These are phyloP conservation scores for Fusarium goolgardi DNA, from an alignment of 2,329 filamentous ascomycete genomes.

Conservation along the genomic window DNA sequence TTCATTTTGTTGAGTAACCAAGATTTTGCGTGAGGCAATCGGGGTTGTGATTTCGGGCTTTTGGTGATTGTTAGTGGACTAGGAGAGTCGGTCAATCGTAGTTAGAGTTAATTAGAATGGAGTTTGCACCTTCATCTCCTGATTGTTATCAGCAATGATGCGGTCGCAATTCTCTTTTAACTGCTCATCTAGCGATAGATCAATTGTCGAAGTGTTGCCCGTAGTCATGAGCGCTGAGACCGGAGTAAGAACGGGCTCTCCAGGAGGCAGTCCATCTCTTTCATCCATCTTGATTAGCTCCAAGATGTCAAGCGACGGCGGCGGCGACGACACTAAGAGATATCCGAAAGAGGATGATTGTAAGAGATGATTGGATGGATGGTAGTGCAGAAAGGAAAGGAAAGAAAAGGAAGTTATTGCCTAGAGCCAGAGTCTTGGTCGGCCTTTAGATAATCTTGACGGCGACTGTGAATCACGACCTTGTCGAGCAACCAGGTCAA, in stretches of 20 bases:
- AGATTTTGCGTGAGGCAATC: background rate
- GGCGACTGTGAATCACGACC: slow-evolving; percentile 20
- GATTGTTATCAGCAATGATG: background rate
- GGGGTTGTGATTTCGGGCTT: background rate
- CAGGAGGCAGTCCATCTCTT: background rate
- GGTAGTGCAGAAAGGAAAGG: background rate
- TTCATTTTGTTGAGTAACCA: slow-evolving; percentile 12
- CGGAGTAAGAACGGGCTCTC: slow-evolving; percentile 9
- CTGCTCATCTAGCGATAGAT: background rate
- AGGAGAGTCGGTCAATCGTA: background rate
- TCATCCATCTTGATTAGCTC: slow-evolving; percentile 10
- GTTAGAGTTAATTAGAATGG: background rate
- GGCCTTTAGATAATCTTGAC: background rate
- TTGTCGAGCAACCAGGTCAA: background rate
- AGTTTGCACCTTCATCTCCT: slow-evolving; percentile 16
- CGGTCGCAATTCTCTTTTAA: background rate
- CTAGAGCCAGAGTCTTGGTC: background rate
- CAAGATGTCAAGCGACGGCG: background rate
- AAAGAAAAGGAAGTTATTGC: background rate
- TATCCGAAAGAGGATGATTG: background rate
- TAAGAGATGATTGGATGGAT: background rate
- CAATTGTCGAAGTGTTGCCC: slow-evolving; percentile 8
- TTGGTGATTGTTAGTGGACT: background rate
- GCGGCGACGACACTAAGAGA: background rate
- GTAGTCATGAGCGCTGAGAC: background rate